Conservation (phyloP, 148 eudicot genomes). For the Persicaria maculosa region DNA sequence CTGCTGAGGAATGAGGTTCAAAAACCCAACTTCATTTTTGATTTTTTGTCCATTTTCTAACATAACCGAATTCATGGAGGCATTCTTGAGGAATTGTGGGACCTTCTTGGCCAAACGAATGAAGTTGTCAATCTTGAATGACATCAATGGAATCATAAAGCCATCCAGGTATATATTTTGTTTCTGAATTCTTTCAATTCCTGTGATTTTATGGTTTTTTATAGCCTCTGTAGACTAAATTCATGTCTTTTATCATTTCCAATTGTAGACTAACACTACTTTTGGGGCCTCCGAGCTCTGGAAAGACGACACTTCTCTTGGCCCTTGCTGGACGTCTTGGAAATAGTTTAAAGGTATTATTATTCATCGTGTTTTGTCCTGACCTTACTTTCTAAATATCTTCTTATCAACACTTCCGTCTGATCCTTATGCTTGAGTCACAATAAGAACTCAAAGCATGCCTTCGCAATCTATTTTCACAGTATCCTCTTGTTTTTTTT, state of each 20-base stretch:
- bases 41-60: slow-evolving; percentile 17
- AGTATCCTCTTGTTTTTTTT: too few relatives aligned
- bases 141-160: slow-evolving; percentile 68
- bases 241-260: not conserved
- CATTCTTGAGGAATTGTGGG: slow-evolving; percentile 49
- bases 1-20: not conserved
- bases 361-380: not conserved
- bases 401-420: too few relatives aligned
- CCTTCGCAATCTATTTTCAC: too few relatives aligned
- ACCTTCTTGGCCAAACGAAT: slow-evolving; percentile 47
- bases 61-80: slow-evolving; percentile 27
- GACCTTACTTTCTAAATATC: not conserved
- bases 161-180: slow-evolving; percentile 57
- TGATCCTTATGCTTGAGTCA: too few relatives aligned
- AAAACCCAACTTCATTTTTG: not conserved
- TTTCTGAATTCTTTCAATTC: not conserved
- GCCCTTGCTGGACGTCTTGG: slow-evolving; percentile 90
- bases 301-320: slow-evolving; percentile 84
- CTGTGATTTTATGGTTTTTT: not conserved
- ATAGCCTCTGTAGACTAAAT: not conserved
- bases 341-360: slow-evolving; percentile 57
- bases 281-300: slow-evolving; percentile 96
- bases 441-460: too few relatives aligned
- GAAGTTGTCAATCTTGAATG: slow-evolving; percentile 53
- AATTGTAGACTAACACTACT: slow-evolving; percentile 69